Base-by-base conservation (phyloP, 2,329 filamentous ascomycete genomes). In the Colletotrichum sp. region DNA sequence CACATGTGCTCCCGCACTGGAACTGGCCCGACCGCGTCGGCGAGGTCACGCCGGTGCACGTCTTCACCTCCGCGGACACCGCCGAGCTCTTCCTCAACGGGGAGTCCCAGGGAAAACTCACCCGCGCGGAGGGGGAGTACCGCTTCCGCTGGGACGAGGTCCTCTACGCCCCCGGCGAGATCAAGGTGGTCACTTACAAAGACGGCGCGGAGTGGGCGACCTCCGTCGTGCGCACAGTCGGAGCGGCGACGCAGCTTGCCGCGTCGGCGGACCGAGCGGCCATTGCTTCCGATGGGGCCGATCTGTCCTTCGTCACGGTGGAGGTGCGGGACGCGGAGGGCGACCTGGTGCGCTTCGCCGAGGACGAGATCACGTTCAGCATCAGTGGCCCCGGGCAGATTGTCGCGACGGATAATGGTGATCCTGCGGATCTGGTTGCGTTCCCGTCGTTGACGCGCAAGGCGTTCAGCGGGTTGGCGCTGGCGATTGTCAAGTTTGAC, bases 1-100 rank as follows among this genome's bases (percentile, higher is more conserved):
- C 88, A 5, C 89, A 91, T 78, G 87, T 91, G 21, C 84, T 91
- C 0, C 90, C 90, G 3, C 90, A 91, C 79, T 91, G 90, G 90
- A 90, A 84, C 18, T 92, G 89, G 88, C 86, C 88, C 0, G 85
- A 87, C 18, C 82, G 89, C 0, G 83, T 84, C 1, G 88, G 88
- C 3, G 77, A 86, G 71, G 82, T 87, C 2, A 91, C 89, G 6
- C 90, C 89, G 0, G 89, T 91, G 1, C 89, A 91, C 78, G 89
- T 90, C 0, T 90, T 90, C 77, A 85, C 88, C 0, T 82, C 86
- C 1, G 89, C 83, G 4, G 88, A 90, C 76, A 88, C 90, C 78
- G 90, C 89, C 6, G 89, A 91, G 82, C 81, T 91, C 4, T 91
- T 90, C 76, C 78, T 91, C 15, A 91, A 91, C 69, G 88, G 87